Percentiles rank a stretch among this genome's conserved stretches.
Evolutionary conservation across 1,284 basidiomycete species (phyloP).

Genomic region (Apiotrichum siamense): DNA sequence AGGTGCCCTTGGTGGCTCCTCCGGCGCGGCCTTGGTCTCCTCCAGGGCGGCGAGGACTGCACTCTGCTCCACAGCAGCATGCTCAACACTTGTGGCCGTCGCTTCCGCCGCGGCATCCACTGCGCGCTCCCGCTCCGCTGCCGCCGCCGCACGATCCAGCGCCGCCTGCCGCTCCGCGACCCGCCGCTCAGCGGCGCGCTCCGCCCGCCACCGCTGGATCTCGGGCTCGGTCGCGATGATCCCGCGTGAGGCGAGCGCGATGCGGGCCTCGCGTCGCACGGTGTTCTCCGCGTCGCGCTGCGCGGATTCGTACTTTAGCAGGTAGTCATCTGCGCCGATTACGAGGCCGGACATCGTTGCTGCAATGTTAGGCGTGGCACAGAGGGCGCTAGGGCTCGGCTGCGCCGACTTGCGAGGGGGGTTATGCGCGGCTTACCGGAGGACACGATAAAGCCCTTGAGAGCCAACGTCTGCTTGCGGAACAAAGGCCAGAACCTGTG

Average conservation of each 20-base stretch:
- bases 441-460: slow-evolving; percentile 61
- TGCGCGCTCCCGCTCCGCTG: no score
- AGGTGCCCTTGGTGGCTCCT: no score
- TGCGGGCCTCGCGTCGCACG: slow-evolving; percentile 64
- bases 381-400: slow-evolving; percentile 9
- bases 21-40: no score
- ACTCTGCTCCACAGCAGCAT: no score
- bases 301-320: slow-evolving; percentile 62
- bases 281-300: slow-evolving; percentile 62
- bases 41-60: no score
- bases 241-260: slow-evolving; percentile 60
- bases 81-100: no score
- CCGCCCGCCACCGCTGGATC: slow-evolving; percentile 69
- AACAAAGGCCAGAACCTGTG: slow-evolving; percentile 73
- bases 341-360: slow-evolving; percentile 64
- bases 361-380: slow-evolving; percentile 25
- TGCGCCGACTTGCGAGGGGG: neutral
- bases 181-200: slow-evolving; percentile 44
- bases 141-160: no score
- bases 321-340: slow-evolving; percentile 66
- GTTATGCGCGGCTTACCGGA: slow-evolving; percentile 22
- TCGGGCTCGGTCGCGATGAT: slow-evolving; percentile 74
- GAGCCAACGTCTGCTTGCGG: slow-evolving; percentile 69
- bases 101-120: no score
- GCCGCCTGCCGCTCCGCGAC: no score